phyloP scores from a whole-genome alignment of 2,329 filamentous ascomycete genomes.

The Diplodia scrobiculata region DNA sequence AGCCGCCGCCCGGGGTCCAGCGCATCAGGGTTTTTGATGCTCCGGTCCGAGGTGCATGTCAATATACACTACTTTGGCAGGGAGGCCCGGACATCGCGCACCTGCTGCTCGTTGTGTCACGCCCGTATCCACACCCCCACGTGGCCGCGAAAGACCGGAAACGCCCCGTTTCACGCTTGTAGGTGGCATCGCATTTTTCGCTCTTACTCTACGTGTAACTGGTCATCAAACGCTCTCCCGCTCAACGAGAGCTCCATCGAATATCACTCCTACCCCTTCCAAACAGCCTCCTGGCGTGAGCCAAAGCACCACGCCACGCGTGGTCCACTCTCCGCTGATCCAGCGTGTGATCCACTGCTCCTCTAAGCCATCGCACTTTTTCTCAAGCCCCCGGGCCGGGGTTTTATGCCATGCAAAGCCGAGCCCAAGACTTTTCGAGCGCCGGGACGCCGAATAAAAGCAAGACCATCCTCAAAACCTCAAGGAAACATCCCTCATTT shows the following conservation, averaged over 20 bases:
- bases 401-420: conserved; percentile 23
- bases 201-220: conserved; percentile 26
- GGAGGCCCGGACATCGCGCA: too few species aligned
- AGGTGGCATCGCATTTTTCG: conserved; percentile 14
- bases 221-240: conserved; percentile 22
- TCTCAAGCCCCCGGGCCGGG: conserved; percentile 11
- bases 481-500: conserved; percentile 41
- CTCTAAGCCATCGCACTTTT: conserved; percentile 8
- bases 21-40: conserved; percentile 25
- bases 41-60: conserved; percentile 2
- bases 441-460: conserved; percentile 26
- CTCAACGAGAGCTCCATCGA: conserved; percentile 15
- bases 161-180: conserved; percentile 18
- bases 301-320: neutral
- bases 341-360: neutral
- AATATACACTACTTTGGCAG: too few species aligned
- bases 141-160: conserved; percentile 1
- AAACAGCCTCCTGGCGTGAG: neutral
- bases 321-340: neutral
- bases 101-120: neutral
- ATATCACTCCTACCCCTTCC: neutral
- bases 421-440: conserved; percentile 20
- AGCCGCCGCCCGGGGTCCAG: conserved; percentile 3
- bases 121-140: neutral
- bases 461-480: conserved; percentile 19